Conservation (phyloP, 176 grass and related monocot genomes). For the Paspalum vaginatum region DNA sequence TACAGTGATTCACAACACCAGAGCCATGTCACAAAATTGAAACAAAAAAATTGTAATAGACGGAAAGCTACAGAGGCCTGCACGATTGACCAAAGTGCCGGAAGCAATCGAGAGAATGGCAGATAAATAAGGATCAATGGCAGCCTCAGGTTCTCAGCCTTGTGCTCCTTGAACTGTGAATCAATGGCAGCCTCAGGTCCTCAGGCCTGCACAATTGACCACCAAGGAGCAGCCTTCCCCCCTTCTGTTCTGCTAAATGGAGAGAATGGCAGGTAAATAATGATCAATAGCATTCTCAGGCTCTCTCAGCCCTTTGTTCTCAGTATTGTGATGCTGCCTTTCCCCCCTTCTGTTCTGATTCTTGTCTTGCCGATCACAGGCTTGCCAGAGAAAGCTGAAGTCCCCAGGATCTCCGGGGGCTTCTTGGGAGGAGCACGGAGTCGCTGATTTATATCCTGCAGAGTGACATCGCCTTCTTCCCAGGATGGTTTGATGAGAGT, state of each 20-base stretch:
- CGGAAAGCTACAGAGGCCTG: conserved; percentile 35
- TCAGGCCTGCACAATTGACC: conserved; percentile 58
- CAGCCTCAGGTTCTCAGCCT: conserved; percentile 47
- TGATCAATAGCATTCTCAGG: neutral
- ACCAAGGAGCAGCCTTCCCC: conserved; percentile 59
- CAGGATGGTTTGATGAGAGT: conserved; percentile 85
- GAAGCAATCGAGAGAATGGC: conserved; percentile 40
- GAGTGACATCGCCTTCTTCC: conserved; percentile 74
- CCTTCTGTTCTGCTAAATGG: conserved; percentile 55
- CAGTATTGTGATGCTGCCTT: conserved; percentile 95
- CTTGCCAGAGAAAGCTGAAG: conserved; percentile 87
- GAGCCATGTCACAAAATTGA: conserved; percentile 28
- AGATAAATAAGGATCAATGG: conserved; percentile 31
- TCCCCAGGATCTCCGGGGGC: conserved; percentile 48
- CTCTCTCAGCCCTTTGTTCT: conserved; percentile 89
- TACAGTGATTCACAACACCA: conserved; percentile 27
- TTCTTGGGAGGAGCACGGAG: conserved; percentile 69
- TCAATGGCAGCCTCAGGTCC: conserved; percentile 10
- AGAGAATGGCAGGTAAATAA: conserved; percentile 33
- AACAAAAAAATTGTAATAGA: neutral
- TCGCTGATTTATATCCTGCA: conserved; percentile 81
- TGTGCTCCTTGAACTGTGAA: conserved; percentile 72
- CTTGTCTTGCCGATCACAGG: conserved; percentile 88
- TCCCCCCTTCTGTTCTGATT: conserved; percentile 84
- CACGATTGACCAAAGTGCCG: conserved; percentile 22